A percentile compares a stretch with the other conserved stretches of the same genome.
phyloP scores from a whole-genome alignment of 2,329 filamentous ascomycete species.

The Monosporascus sp. region DNA sequence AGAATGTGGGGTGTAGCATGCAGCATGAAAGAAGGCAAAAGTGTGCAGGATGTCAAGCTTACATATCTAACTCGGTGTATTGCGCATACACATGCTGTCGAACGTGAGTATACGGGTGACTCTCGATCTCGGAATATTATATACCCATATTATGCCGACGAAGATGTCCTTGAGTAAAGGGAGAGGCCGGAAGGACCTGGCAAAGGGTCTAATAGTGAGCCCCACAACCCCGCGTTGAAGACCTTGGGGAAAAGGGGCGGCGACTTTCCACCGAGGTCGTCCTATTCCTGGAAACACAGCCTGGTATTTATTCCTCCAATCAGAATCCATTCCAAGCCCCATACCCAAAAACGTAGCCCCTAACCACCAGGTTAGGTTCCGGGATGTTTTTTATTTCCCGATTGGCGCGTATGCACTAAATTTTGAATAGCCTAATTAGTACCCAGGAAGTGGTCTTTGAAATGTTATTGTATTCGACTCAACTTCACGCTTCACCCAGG shows the following conservation, averaged over 20 bases:
- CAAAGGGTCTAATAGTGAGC: not conserved
- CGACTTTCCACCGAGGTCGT: not conserved
- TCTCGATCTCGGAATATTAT: not conserved
- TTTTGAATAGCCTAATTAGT: too few relatives aligned
- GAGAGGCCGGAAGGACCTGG: not conserved
- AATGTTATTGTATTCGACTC: too few relatives aligned
- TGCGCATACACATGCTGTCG: not conserved
- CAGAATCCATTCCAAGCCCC: not conserved
- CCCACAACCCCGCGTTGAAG: not conserved
- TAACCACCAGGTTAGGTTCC: too few relatives aligned
- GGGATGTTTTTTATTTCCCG: too few relatives aligned
- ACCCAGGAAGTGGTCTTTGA: too few relatives aligned
- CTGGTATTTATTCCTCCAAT: not conserved
- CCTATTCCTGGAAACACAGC: not conserved
- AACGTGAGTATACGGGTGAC: not conserved
- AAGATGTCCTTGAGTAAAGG: not conserved
- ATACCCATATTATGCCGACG: not conserved
- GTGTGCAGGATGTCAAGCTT: not conserved
- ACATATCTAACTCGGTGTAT: not conserved
- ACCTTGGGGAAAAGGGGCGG: not conserved
- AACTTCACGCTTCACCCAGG: too few relatives aligned
- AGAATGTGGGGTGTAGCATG: not conserved
- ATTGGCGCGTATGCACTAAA: too few relatives aligned
- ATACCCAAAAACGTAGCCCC: not conserved
- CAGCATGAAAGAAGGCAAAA: not conserved